Evolutionary conservation across 331 rosid genomes (phyloP).

Genomic region (Saraca asoca): DNA sequence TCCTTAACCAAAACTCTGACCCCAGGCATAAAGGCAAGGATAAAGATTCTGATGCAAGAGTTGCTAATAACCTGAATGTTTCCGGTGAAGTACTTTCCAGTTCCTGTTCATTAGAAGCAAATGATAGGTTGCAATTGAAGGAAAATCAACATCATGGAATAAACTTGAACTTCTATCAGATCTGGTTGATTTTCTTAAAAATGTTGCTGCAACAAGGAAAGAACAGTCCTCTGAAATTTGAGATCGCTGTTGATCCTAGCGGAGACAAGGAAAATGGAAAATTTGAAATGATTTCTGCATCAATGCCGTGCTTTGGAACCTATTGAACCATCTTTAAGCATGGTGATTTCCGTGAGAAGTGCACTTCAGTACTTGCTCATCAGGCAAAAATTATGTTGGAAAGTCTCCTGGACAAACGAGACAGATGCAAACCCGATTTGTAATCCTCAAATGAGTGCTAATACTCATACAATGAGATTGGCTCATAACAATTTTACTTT

Average conservation of each 20-base stretch:
- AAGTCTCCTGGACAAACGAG: too few species aligned
- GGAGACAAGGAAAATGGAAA: conserved; percentile 62
- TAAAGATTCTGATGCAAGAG: background rate
- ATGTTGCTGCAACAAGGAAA: conserved; percentile 63
- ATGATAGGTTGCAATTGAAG: conserved; percentile 27
- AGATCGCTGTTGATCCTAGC: conserved; percentile 50
- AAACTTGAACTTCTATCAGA: conserved; percentile 40
- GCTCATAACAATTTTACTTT: too few species aligned
- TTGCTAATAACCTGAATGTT: conserved; percentile 9
- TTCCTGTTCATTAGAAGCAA: conserved; percentile 37
- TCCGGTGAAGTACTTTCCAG: conserved; percentile 33
- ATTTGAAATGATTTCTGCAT: conserved; percentile 64
- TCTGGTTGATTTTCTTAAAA: conserved; percentile 74
- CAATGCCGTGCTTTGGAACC: conserved; percentile 54
- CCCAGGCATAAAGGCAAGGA: conserved; percentile 29
- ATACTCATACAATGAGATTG: too few species aligned
- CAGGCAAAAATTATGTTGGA: too few species aligned
- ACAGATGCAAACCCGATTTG: too few species aligned
- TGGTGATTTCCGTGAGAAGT: too few species aligned
- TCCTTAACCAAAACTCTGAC: conserved; percentile 21
- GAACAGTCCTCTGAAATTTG: conserved; percentile 64
- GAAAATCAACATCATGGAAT: conserved; percentile 30
- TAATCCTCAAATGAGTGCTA: too few species aligned
- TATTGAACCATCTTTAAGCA: conserved; percentile 21
- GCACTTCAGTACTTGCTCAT: too few species aligned